Conservation (phyloP, 768 basidiomycete genomes). For the Kondoa malvinella region DNA sequence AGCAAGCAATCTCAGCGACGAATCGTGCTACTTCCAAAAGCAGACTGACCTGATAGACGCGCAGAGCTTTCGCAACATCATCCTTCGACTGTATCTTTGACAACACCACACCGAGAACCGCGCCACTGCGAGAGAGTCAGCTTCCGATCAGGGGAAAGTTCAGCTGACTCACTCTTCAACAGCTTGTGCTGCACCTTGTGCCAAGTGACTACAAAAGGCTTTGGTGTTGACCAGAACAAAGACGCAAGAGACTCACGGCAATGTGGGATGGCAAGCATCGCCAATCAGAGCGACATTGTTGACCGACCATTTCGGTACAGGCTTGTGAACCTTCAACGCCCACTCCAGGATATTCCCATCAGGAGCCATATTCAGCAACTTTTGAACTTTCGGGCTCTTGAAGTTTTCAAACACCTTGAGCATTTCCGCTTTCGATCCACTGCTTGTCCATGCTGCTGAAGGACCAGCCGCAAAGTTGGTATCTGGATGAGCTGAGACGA, state of each 20-base stretch:
- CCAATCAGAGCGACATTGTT: constrained; percentile 3
- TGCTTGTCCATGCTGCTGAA: background rate
- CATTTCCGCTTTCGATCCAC: background rate
- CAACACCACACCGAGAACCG: background rate
- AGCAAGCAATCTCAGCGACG: too few species aligned
- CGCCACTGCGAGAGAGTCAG: background rate
- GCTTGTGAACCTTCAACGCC: background rate
- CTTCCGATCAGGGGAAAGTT: background rate
- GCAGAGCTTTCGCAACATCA: background rate
- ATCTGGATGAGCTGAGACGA: constrained; percentile 4
- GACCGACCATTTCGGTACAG: background rate
- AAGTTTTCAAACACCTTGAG: background rate
- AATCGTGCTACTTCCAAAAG: too few species aligned
- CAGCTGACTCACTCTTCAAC: background rate
- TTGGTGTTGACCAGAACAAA: too few species aligned
- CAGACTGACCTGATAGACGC: background rate
- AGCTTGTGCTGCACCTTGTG: background rate
- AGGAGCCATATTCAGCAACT: constrained; percentile 2
- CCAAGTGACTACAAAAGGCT: background rate
- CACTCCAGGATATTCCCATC: constrained; percentile 4
- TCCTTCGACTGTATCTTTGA: background rate
- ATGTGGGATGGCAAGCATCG: constrained; percentile 4
- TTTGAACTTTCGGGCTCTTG: background rate
- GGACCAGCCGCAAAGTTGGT: constrained; percentile 1
- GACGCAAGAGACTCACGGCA: too few species aligned